Evolutionary conservation across 768 basidiomycete species (phyloP), one percentile per base, ranked within the genome.

Genomic region (Arthromyces matolae): DNA sequence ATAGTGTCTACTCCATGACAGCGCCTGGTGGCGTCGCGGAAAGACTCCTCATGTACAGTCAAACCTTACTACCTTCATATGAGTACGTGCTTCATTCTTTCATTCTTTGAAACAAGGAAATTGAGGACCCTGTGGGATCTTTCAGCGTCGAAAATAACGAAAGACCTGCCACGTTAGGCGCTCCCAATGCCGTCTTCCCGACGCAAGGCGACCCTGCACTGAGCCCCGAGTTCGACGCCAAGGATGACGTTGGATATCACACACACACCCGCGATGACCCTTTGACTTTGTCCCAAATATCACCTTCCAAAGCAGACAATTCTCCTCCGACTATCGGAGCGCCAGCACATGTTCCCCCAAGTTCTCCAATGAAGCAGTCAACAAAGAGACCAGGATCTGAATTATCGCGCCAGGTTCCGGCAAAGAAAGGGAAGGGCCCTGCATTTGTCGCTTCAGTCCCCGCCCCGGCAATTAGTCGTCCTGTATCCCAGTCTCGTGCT

Each of bases 281-380:
- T 25, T 58, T 80, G 32, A 76, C 75, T 38, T 36, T 78, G 52
- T 79, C 78, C 32, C 76, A 80, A 56, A 64, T 80, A 54, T 81
- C 80, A 5, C 77, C 78, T 51, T 59, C 47, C 45, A 69, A 66
- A 40, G 29, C 20, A 40, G 49, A 43, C 32, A 31, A 51, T 42
- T 23, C 51, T 34, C 38, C 32, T 12, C 53, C 52, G 13, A 20
- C 45, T 34, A 45, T n/a, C n/a, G n/a, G n/a, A n/a, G n/a, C 42
- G 34, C 45, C 47, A 13, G 53, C 49, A 31, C 23, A 29, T 16
- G 50, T 52, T 35, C 55, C 37, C 14, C 62, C 63, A 42, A 59
- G 59, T 42, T 71, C 75, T 4, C 71, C 75, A 42, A 65, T 70
- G 64, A 68, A 74, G 52, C 61, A 57, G 22, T 65, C 74, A 19